Evolutionary conservation across 805 yeast species (phyloP).

Genomic region (Wickerhamomyces sydowiorum): DNA sequence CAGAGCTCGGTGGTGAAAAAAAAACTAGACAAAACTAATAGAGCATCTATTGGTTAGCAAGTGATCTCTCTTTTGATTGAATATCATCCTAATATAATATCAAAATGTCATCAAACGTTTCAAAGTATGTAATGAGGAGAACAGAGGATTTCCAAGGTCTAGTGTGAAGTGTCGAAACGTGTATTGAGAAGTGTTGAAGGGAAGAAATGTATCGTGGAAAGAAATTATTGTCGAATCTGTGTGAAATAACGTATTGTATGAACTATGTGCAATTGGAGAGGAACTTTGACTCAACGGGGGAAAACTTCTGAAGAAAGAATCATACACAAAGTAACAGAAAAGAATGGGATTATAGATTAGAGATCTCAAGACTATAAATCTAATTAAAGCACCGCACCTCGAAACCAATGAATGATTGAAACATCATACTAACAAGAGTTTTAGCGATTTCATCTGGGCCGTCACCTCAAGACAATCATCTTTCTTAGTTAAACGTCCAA

Average conservation of each 20-base stretch:
- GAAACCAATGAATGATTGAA: too few species aligned
- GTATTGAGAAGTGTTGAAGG: too few species aligned
- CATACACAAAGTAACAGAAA: too few species aligned
- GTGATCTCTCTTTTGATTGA: background rate
- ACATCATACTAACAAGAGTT: slow-evolving; percentile 12
- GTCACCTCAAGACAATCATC: slow-evolving; percentile 40
- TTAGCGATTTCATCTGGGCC: slow-evolving; percentile 47
- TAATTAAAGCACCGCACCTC: too few species aligned
- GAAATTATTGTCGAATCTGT: background rate
- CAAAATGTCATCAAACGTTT: slow-evolving; percentile 25
- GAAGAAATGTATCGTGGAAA: too few species aligned
- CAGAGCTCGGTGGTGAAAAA: background rate
- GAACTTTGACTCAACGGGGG: too few species aligned
- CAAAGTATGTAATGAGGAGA: slow-evolving; percentile 18
- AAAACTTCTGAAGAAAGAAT: too few species aligned
- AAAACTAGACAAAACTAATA: background rate
- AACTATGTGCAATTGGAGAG: too few species aligned
- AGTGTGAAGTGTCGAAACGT: background rate
- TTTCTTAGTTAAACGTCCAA: slow-evolving; percentile 42
- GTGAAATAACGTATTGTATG: too few species aligned
- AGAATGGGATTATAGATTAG: too few species aligned
- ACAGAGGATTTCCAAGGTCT: background rate
- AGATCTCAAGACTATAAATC: too few species aligned
- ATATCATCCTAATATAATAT: background rate
- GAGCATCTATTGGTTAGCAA: background rate